phyloP scores from a whole-genome alignment of 306 rosid species.

The Mimosa bimucronata region DNA sequence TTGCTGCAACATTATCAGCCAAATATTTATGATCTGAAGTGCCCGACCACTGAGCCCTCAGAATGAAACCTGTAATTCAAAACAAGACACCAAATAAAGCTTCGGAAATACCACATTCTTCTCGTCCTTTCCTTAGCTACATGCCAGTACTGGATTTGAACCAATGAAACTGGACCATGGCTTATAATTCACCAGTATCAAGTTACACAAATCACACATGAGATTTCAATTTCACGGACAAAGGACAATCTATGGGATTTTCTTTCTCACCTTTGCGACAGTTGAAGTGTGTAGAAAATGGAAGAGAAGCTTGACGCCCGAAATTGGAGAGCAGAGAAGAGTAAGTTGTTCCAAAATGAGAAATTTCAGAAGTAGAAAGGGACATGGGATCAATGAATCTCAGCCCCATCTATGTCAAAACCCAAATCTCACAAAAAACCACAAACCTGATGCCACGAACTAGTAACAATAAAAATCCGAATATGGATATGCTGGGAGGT shows the following conservation, averaged over 20 bases:
- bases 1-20: conserved; percentile 48
- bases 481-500: background rate
- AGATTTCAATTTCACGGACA: background rate
- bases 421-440: conserved; percentile 35
- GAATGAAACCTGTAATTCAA: conserved; percentile 55
- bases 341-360: conserved; percentile 39
- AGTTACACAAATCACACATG: background rate
- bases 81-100: background rate
- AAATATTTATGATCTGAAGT: conserved; percentile 46
- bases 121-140: background rate
- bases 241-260: background rate
- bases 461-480: conserved; percentile 6
- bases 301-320: conserved; percentile 44
- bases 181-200: background rate
- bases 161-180: background rate
- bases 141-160: background rate
- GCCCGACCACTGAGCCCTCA: conserved; percentile 44
- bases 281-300: conserved; percentile 49
- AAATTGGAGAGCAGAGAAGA: conserved; percentile 42
- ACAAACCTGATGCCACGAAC: conserved; percentile 30
- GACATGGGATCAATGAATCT: conserved; percentile 53
- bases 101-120: background rate
- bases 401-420: conserved; percentile 59
- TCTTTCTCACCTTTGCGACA: conserved; percentile 58
- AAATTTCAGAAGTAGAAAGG: conserved; percentile 53